A percentile compares a stretch with the other conserved stretches of the same genome.
These are phyloP conservation scores for Prunus yedoensis DNA, from an alignment of 331 rosid genomes.

Conservation along the genomic window DNA sequence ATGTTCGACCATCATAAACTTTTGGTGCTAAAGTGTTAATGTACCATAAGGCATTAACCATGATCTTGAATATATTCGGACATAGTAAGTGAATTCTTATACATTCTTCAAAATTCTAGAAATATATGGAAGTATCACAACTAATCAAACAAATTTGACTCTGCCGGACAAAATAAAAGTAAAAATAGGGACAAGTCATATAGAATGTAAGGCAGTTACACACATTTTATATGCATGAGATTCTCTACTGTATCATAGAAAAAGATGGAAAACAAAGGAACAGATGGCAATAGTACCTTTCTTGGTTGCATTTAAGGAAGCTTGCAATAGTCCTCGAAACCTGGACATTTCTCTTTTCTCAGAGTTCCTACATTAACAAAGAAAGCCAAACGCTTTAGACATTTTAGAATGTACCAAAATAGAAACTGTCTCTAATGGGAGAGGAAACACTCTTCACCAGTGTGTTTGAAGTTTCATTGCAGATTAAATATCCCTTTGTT, in stretches of 20 bases:
- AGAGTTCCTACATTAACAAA: conserved; percentile 14
- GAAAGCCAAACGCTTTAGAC: not conserved
- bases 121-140: not conserved
- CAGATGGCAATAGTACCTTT: conserved; percentile 44
- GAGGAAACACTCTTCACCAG: not conserved
- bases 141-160: not conserved
- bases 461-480: not conserved
- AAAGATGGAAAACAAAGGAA: not conserved
- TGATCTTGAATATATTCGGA: not conserved
- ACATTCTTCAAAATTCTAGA: not conserved
- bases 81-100: not conserved
- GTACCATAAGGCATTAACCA: not conserved
- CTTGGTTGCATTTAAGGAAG: conserved; percentile 77
- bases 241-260: not conserved
- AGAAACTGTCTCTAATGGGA: not conserved
- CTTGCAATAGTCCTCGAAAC: conserved; percentile 63
- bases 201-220: not conserved
- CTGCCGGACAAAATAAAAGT: not conserved
- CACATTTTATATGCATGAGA: not conserved
- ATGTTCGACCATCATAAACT: not conserved
- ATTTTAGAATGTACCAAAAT: not conserved
- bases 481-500: not conserved
- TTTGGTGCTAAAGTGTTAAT: not conserved
- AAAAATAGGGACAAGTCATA: not conserved
- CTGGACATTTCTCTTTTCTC: conserved; percentile 55